Conservation (phyloP, 2,329 filamentous ascomycete genomes). For the Pseudohalonectria lignicola region DNA sequence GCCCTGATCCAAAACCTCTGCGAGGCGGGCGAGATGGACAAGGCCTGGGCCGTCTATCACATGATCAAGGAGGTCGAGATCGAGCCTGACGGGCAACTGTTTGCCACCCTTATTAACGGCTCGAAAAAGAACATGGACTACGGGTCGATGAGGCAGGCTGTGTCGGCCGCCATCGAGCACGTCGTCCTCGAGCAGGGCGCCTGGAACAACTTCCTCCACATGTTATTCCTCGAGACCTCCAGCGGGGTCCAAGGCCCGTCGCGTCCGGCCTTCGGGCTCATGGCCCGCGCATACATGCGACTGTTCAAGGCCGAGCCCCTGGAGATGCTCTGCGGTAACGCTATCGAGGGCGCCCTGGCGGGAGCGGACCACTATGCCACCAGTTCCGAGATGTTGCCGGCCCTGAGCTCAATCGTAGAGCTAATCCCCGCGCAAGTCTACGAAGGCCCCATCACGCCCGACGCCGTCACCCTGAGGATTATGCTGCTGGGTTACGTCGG, state of each 20-base stretch:
- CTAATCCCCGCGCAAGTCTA: neutral
- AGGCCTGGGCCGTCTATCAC: conserved; percentile 55
- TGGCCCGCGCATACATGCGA: conserved; percentile 37
- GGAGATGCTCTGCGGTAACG: conserved; percentile 18
- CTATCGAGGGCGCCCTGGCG: neutral
- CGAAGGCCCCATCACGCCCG: conserved; percentile 19
- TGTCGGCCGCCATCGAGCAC: conserved; percentile 37
- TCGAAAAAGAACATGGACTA: conserved; percentile 49
- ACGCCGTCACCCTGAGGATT: conserved; percentile 26
- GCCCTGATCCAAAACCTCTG: conserved; percentile 63
- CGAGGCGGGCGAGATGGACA: conserved; percentile 47
- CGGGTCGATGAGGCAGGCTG: conserved; percentile 40
- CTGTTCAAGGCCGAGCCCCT: conserved; percentile 35
- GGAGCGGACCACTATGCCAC: neutral
- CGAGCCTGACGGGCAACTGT: conserved; percentile 54
- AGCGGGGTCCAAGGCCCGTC: conserved; percentile 18
- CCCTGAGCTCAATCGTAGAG: neutral
- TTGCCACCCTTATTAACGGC: conserved; percentile 58
- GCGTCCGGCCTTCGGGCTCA: conserved; percentile 28
- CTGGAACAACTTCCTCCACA: conserved; percentile 40
- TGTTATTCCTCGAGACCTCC: conserved; percentile 28
- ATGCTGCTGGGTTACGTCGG: conserved; percentile 37
- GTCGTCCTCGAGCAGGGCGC: conserved; percentile 35
- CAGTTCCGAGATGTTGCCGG: neutral
- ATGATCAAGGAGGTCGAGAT: conserved; percentile 49